These are phyloP conservation scores for Claviceps sp. DNA, from an alignment of 2,329 filamentous ascomycete species.

Conservation along the genomic window DNA sequence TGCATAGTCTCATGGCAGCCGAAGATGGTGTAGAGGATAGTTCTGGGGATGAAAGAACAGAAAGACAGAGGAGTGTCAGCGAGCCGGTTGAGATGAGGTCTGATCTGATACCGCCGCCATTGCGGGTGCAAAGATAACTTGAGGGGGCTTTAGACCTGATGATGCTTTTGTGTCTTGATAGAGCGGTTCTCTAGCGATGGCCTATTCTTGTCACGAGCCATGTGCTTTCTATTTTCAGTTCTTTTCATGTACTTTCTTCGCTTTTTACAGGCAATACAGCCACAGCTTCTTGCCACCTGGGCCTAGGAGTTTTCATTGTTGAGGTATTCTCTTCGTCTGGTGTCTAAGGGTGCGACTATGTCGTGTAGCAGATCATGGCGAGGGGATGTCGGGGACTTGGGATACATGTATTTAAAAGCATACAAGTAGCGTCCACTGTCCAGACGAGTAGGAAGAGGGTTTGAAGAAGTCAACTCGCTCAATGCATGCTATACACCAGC, in stretches of 20 bases:
- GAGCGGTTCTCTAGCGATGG: not conserved
- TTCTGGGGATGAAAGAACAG: slow-evolving; percentile 40
- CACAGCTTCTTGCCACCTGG: too few relatives aligned
- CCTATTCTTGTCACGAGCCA: too few relatives aligned
- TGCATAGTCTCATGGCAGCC: slow-evolving; percentile 22
- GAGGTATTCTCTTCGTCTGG: not conserved
- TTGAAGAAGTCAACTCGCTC: too few relatives aligned
- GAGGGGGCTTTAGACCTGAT: too few relatives aligned
- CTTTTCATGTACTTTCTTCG: too few relatives aligned
- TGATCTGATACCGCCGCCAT: slow-evolving; percentile 21
- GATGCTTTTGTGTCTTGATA: too few relatives aligned
- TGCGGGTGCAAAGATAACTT: slow-evolving; percentile 18
- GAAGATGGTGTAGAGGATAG: slow-evolving; percentile 38
- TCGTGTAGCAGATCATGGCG: not conserved
- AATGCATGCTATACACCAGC: too few relatives aligned
- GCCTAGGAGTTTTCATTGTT: not conserved
- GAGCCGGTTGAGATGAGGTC: slow-evolving; percentile 24
- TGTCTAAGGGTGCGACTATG: not conserved
- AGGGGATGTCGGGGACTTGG: not conserved
- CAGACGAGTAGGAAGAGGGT: too few relatives aligned
- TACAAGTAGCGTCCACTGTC: too few relatives aligned
- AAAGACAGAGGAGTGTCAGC: slow-evolving; percentile 42
- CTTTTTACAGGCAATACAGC: too few relatives aligned
- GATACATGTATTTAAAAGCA: too few relatives aligned
- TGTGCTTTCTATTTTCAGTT: too few relatives aligned